phyloP scores from a whole-genome alignment of 768 basidiomycete genomes.

The Antrodiella citrinella region DNA sequence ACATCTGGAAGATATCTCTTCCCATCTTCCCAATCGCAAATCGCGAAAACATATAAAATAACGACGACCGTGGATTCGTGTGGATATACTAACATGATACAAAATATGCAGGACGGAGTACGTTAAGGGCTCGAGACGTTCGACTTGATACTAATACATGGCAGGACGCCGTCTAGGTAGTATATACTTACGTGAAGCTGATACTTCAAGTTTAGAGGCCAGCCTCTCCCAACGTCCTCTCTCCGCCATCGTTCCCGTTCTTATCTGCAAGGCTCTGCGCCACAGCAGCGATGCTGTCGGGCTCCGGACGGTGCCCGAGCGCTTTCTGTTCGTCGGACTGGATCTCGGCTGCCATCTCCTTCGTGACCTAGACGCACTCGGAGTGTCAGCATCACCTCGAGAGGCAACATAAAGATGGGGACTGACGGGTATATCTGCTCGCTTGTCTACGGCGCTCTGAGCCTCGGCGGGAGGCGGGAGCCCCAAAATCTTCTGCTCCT shows the following conservation, averaged over 20 bases:
- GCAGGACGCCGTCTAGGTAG: too few relatives aligned
- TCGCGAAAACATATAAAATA: too few relatives aligned
- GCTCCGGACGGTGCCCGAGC: conserved; percentile 14
- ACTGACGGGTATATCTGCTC: conserved; percentile 10
- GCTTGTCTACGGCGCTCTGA: conserved; percentile 15
- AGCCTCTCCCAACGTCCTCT: conserved; percentile 1
- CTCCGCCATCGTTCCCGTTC: conserved; percentile 14
- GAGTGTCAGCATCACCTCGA: too few relatives aligned
- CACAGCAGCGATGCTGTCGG: conserved; percentile 14
- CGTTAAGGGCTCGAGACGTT: too few relatives aligned
- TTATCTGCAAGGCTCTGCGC: conserved; percentile 16
- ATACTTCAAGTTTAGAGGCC: conserved; percentile 1
- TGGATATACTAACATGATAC: too few relatives aligned
- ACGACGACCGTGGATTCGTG: too few relatives aligned
- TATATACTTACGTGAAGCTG: too few relatives aligned
- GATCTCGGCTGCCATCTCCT: conserved; percentile 11
- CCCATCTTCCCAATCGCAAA: too few relatives aligned
- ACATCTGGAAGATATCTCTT: too few relatives aligned
- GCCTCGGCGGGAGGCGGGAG: conserved; percentile 19
- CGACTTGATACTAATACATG: too few relatives aligned
- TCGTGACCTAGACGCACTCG: conserved; percentile 10
- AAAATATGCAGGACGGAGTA: too few relatives aligned
- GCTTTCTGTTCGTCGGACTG: conserved; percentile 17
- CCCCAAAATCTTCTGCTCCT: conserved; percentile 19
- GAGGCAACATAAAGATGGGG: too few relatives aligned